Percentiles rank a stretch among this genome's conserved stretches.
Evolutionary conservation across 805 yeast genomes (phyloP).

Genomic region (Blastobotrys robertii): DNA sequence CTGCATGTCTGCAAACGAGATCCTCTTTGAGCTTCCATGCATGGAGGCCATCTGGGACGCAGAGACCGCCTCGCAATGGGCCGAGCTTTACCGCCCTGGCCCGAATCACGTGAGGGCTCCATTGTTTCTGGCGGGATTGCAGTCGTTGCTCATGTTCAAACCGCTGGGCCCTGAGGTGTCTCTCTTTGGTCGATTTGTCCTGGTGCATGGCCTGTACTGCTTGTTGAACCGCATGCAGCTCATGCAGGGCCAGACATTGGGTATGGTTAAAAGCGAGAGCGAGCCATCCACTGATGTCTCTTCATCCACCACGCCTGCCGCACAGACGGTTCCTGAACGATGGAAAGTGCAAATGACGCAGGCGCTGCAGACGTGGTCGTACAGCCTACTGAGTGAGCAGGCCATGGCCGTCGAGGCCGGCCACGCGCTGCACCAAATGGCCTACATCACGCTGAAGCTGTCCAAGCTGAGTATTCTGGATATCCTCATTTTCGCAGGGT

Average conservation of each 20-base stretch:
- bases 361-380: conserved; percentile 23
- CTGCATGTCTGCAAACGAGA: conserved; percentile 22
- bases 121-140: conserved; percentile 15
- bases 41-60: conserved; percentile 19
- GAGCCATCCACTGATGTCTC: neutral
- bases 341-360: conserved; percentile 16
- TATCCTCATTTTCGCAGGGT: conserved; percentile 18
- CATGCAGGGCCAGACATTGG: conserved; percentile 18
- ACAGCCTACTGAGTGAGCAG: conserved; percentile 16
- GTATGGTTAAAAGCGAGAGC: conserved; percentile 9
- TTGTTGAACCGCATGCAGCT: conserved; percentile 20
- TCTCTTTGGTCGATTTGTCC: conserved; percentile 16
- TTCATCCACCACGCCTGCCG: too few relatives aligned
- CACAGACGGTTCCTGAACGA: conserved; percentile 4
- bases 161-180: conserved; percentile 16
- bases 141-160: conserved; percentile 15
- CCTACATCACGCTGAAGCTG: conserved; percentile 18
- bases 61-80: conserved; percentile 10
- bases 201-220: conserved; percentile 21
- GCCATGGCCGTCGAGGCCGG: conserved; percentile 19
- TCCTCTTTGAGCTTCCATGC: conserved; percentile 21
- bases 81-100: conserved; percentile 4
- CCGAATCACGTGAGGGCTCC: conserved; percentile 6
- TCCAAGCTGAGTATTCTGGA: conserved; percentile 18
- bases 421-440: conserved; percentile 17